Conservation (phyloP, 441 rosid genomes). For the Erodium texanum region DNA sequence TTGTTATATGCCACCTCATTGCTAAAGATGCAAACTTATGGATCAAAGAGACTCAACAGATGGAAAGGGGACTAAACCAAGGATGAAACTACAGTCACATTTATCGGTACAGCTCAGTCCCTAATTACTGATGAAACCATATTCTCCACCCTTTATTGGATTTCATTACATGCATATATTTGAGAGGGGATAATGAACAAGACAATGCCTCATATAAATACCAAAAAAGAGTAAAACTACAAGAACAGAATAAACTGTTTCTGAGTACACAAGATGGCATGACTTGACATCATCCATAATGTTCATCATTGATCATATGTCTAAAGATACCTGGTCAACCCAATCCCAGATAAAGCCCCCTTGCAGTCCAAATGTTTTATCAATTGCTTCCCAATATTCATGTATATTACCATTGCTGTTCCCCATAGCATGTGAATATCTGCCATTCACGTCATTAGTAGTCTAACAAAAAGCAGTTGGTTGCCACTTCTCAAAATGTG, state of each 20-base stretch:
- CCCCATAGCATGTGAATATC: constrained; percentile 98
- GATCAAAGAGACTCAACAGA: not conserved
- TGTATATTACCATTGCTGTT: constrained; percentile 85
- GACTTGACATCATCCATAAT: constrained; percentile 5
- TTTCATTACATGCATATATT: not conserved
- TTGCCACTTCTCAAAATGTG: constrained; percentile 10
- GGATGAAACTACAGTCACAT: not conserved
- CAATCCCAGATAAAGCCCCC: constrained; percentile 99
- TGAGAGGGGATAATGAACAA: not conserved
- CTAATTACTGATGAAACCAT: not conserved
- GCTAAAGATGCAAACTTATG: not conserved
- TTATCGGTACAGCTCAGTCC: not conserved
- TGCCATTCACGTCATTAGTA: constrained; percentile 31
- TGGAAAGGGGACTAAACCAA: not conserved
- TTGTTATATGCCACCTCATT: not conserved
- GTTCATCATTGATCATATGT: constrained; percentile 4
- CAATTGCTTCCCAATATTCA: constrained; percentile 94
- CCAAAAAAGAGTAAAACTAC: not conserved
- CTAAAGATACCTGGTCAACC: constrained; percentile 77
- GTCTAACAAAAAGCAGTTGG: constrained; percentile 14
- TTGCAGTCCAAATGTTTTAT: constrained; percentile 87
- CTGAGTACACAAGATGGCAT: constrained; percentile 3
- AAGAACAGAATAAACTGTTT: not conserved
- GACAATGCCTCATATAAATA: not conserved
- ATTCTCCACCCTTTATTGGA: not conserved